Evolutionary conservation across 306 rosid genomes (phyloP), one percentile per base, ranked within the genome.

Genomic region (Oxytropis ochrocephala): DNA sequence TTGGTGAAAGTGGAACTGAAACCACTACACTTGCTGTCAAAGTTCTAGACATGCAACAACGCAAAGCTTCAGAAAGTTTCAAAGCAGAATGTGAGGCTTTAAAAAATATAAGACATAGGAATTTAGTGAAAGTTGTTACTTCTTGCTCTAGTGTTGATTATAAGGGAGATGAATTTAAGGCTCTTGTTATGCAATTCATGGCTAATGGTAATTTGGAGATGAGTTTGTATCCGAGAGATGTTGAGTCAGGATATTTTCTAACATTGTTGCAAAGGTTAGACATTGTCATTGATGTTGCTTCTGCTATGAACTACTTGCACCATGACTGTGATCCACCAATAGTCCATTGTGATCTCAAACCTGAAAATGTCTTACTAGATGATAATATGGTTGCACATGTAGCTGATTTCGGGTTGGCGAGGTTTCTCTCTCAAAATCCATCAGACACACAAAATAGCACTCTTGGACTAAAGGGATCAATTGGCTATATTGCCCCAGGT

Each of bases 401-500:
- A 1, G 84, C 69, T 18, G 87, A 83, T 66, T 83, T 83, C 73
- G 84, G 87, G 58, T 77, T 79, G 47, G 84, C 82, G 4, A 79
- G 78, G 73, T 19, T 83, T 69, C 65, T 79, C 18, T 51, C 71
- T 51, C 80, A 58, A 55, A 64, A 57, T 64, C 6, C 77, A 42
- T 17, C 57, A 17, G 64, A 76, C 8, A 69, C 39, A n/a, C 59
- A 73, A 5, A 76, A 55, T 19, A 69, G 74, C 72, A 76, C 75
- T 19, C 8, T 83, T 6, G 80, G 67, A 63, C 46, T 83, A 5
- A 72, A 75, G 42, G 84, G 84, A n/a, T 75, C 84, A 41, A 68
- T 76, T 1, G 84, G 87, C 57, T 83, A 83, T 46, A 83, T 83
- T 51, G 84, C 87, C n/a, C 82, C 82, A 68, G 87, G 87, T 79